Evolutionary conservation across 129 eudicot genomes (phyloP).

Genomic region (Tagetes patula): DNA sequence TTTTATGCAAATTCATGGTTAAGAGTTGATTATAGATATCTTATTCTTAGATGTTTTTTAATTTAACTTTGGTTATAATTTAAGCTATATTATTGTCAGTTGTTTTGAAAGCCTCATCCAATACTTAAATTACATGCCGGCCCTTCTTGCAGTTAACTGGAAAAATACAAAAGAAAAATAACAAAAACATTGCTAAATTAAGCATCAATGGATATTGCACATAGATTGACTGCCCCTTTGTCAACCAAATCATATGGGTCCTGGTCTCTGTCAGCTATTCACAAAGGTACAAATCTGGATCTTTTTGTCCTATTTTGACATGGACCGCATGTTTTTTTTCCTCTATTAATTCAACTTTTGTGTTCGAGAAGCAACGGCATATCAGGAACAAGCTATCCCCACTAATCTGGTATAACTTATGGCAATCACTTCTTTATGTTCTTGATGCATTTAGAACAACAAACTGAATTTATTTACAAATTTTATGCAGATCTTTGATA

Average conservation of each 20-base stretch:
- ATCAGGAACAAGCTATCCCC: constrained; percentile 18
- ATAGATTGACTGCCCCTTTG: constrained; percentile 20
- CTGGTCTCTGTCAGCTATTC: constrained; percentile 7
- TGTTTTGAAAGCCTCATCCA: no score
- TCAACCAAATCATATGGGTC: constrained; percentile 17
- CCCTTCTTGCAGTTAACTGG: no score
- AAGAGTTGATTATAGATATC: no score
- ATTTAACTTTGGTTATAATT: no score
- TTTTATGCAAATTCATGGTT: no score
- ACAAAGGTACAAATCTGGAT: constrained; percentile 22
- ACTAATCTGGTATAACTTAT: constrained; percentile 15
- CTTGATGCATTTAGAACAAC: background rate
- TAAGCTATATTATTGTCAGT: no score
- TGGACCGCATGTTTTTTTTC: background rate
- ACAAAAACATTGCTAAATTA: background rate
- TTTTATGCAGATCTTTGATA: constrained; percentile 44
- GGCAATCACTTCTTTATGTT: constrained; percentile 1
- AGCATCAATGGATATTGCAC: constrained; percentile 22
- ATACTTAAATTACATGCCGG: no score
- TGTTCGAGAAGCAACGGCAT: constrained; percentile 13
- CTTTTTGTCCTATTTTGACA: background rate
- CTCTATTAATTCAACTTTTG: background rate
- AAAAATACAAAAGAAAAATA: background rate
- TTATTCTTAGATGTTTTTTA: no score
- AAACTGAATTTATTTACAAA: background rate